Evolutionary conservation across 75 land plant species (phyloP).

Genomic region (Picea glauca): DNA sequence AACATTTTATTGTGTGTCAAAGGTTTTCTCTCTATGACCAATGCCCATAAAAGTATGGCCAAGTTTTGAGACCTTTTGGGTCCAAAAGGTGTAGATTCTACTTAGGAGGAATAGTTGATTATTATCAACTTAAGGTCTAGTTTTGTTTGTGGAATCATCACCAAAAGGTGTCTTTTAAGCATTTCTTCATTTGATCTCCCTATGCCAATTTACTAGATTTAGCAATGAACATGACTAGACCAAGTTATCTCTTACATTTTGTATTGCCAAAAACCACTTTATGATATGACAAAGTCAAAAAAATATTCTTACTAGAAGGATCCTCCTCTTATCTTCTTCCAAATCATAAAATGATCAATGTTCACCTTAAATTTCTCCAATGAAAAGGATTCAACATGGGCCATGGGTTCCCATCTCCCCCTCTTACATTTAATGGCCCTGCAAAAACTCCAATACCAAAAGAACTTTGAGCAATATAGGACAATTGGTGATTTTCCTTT

Average conservation of each 20-base stretch:
- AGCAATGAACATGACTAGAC: not conserved
- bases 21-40: conserved; percentile 65
- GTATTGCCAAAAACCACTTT: not conserved
- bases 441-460: not conserved
- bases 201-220: not conserved
- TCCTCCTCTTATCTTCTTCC: conserved; percentile 82
- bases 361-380: conserved; percentile 85
- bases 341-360: conserved; percentile 87
- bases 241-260: not conserved
- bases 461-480: not conserved
- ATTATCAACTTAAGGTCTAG: conserved; percentile 18
- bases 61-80: conserved; percentile 73
- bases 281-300: not conserved
- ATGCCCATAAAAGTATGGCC: conserved; percentile 64
- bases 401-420: conserved; percentile 29
- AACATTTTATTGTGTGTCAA: conserved; percentile 32
- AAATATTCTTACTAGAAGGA: conserved; percentile 74
- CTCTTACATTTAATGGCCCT: not conserved
- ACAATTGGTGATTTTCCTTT: not conserved
- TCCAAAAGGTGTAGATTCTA: conserved; percentile 54
- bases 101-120: conserved; percentile 25
- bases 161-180: conserved; percentile 73
- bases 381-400: conserved; percentile 74
- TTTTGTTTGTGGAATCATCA: conserved; percentile 22
- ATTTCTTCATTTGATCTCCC: conserved; percentile 81